Conservation (phyloP, 1,284 basidiomycete species). For the Ceratobasidium theobromae region DNA sequence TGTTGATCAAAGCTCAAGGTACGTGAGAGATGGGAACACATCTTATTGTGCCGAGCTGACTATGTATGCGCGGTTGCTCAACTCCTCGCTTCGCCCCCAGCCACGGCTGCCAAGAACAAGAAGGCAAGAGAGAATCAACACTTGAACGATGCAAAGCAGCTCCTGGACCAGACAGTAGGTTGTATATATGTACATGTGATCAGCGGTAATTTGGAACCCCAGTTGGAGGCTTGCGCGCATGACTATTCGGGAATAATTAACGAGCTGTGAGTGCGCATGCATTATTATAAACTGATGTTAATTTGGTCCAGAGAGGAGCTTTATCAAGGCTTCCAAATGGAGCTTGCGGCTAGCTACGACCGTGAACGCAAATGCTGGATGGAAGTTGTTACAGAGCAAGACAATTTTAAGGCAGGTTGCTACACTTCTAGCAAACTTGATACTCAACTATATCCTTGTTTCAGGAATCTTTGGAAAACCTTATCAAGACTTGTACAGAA, state of each 20-base stretch:
- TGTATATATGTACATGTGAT: not conserved
- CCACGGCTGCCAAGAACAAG: constrained; percentile 25
- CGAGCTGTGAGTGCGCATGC: not conserved
- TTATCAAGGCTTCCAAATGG: constrained; percentile 7
- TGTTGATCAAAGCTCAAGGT: constrained; percentile 27
- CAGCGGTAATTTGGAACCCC: not conserved
- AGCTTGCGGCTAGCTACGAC: constrained; percentile 25
- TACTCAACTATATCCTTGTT: not conserved
- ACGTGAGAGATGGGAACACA: not conserved
- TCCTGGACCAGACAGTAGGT: not conserved
- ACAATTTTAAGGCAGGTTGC: constrained; percentile 7
- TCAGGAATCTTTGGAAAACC: not conserved
- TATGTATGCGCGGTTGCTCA: constrained; percentile 28
- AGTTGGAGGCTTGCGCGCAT: constrained; percentile 7
- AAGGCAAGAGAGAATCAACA: constrained; percentile 5
- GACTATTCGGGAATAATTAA: constrained; percentile 1
- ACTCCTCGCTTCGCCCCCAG: not conserved
- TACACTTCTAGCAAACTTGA: not conserved
- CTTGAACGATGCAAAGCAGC: not conserved
- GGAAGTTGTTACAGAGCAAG: constrained; percentile 14
- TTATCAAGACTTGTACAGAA: not conserved
- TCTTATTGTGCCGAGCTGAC: not conserved
- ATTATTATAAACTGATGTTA: not conserved
- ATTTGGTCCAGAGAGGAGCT: not conserved
- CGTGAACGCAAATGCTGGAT: constrained; percentile 12